Evolutionary conservation across 805 yeast species (phyloP).

Genomic region (Saccharomycopsis sp.): DNA sequence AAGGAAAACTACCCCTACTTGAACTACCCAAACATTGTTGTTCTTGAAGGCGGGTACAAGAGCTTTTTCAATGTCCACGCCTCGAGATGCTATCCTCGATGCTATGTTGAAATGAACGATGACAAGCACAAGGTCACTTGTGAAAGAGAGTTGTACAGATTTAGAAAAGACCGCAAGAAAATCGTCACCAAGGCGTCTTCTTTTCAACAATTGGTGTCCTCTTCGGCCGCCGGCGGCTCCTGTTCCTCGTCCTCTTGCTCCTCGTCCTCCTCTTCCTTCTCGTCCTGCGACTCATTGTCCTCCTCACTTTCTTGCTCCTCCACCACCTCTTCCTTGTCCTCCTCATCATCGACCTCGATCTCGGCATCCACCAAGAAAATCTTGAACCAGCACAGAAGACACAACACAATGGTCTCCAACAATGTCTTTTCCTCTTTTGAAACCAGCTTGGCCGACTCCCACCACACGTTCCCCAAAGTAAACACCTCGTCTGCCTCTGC

Average conservation of each 20-base stretch:
- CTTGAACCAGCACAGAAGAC: slow-evolving; percentile 9
- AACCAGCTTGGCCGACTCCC: neutral
- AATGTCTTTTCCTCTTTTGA: slow-evolving; percentile 13
- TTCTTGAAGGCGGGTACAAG: slow-evolving; percentile 88
- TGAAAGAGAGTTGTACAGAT: slow-evolving; percentile 44
- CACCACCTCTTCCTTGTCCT: neutral
- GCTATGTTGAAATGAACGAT: slow-evolving; percentile 82
- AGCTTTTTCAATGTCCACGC: slow-evolving; percentile 55
- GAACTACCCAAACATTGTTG: slow-evolving; percentile 80
- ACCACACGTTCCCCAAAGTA: too few relatives aligned
- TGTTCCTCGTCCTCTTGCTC: neutral
- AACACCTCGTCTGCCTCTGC: too few relatives aligned
- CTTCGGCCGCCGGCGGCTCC: neutral
- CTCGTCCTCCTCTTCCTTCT: neutral
- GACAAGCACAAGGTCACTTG: slow-evolving; percentile 41
- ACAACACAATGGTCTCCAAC: slow-evolving; percentile 12
- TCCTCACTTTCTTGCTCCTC: neutral
- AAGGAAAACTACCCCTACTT: slow-evolving; percentile 70
- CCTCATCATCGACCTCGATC: too few relatives aligned
- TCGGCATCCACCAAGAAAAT: neutral
- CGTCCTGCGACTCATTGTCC: neutral
- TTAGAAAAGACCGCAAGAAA: slow-evolving; percentile 37
- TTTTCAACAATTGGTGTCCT: neutral
- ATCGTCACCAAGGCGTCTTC: slow-evolving; percentile 30
- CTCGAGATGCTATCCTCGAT: slow-evolving; percentile 60